Evolutionary conservation across 176 grass and related monocot species (phyloP).

Genomic region (Luzula sylvatica): DNA sequence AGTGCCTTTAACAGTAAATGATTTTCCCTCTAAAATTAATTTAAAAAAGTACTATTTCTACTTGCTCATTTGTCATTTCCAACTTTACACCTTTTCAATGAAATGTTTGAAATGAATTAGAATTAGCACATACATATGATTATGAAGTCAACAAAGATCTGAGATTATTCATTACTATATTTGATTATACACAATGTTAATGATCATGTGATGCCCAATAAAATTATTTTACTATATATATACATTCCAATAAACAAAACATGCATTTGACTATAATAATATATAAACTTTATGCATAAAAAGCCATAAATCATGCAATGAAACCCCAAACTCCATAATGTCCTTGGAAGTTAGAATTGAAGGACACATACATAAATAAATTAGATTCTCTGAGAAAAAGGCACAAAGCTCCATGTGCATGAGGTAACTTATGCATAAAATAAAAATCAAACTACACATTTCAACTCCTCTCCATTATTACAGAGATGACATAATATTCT

Average conservation of each 20-base stretch:
- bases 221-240: neutral
- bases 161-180: neutral
- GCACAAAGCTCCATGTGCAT: slow-evolving; percentile 43
- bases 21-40: slow-evolving; percentile 35
- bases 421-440: slow-evolving; percentile 49
- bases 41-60: slow-evolving; percentile 44
- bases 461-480: neutral
- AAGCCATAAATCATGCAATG: too few relatives aligned
- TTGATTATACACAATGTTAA: neutral
- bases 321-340: too few relatives aligned
- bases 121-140: too few relatives aligned
- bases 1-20: slow-evolving; percentile 25
- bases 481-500: neutral
- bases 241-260: neutral
- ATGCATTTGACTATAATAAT: neutral
- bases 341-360: neutral
- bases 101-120: neutral
- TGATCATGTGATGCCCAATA: neutral
- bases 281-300: neutral
- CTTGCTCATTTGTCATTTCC: slow-evolving; percentile 7
- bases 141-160: slow-evolving; percentile 11
- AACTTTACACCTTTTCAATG: neutral
- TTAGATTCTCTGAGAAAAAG: slow-evolving; percentile 38
- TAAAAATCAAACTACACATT: slow-evolving; percentile 26
- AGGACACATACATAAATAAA: neutral